Conservation (phyloP, 805 yeast genomes). For the Wickerhamiella australiensis region DNA sequence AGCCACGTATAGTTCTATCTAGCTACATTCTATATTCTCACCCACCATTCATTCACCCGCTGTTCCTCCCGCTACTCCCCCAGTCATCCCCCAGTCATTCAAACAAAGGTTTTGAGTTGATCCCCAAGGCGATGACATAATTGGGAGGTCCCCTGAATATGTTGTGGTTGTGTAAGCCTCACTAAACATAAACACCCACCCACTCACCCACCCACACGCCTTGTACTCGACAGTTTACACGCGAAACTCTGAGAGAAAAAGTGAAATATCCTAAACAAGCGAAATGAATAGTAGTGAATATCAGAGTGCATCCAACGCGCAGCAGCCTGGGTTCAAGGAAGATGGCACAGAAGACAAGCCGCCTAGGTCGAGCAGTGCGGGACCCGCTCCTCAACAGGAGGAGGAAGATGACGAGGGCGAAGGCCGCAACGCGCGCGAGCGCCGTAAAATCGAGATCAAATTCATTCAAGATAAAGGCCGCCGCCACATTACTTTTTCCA, state of each 20-base stretch:
- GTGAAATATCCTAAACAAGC: background rate
- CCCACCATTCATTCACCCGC: too few relatives aligned
- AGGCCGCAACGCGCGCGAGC: conserved; percentile 36
- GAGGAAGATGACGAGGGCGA: conserved; percentile 37
- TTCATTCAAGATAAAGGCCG: conserved; percentile 96
- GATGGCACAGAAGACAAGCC: background rate
- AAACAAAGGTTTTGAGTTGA: background rate
- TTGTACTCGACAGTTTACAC: too few relatives aligned
- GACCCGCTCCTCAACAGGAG: conserved; percentile 1
- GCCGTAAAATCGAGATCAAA: conserved; percentile 91
- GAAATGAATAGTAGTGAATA: background rate
- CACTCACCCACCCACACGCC: background rate
- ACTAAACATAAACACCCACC: conserved; percentile 1
- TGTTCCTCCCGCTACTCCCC: too few relatives aligned
- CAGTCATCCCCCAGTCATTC: too few relatives aligned
- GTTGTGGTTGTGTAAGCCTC: conserved; percentile 2
- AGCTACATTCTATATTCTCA: too few relatives aligned
- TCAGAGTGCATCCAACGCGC: background rate
- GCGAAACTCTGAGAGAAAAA: too few relatives aligned
- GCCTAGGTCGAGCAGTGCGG: background rate
- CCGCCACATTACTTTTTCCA: conserved; percentile 94
- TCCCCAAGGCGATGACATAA: background rate
- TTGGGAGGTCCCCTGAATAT: background rate
- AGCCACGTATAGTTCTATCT: too few relatives aligned
- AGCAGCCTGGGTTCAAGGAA: background rate